Evolutionary conservation across 305 asterid species (phyloP).

Genomic region (Solanum hybrid): DNA sequence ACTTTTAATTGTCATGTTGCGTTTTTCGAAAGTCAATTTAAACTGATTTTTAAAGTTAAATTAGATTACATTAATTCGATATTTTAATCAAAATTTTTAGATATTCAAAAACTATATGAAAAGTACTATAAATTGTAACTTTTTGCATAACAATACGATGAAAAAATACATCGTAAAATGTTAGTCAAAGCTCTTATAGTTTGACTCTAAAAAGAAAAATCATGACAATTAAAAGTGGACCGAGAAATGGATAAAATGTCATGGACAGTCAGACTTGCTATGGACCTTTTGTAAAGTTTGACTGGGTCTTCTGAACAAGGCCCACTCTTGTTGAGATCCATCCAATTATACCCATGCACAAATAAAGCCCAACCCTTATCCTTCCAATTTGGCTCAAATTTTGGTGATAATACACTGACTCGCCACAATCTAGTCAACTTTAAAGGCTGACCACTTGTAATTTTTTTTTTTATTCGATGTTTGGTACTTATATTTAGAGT

Average conservation of each 20-base stretch:
- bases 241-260: not conserved
- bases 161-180: no score
- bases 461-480: no score
- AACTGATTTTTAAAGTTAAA: no score
- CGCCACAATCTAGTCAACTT: not conserved
- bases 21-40: no score
- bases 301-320: not conserved
- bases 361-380: not conserved
- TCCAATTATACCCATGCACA: not conserved
- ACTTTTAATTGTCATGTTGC: not conserved
- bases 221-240: no score
- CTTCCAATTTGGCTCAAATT: not conserved
- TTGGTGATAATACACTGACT: not conserved
- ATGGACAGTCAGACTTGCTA: not conserved
- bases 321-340: not conserved
- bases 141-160: no score
- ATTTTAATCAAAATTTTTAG: no score
- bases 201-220: no score
- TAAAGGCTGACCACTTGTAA: not conserved
- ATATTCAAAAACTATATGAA: no score
- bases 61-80: no score
- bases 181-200: no score
- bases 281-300: not conserved
- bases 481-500: accelerated
- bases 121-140: no score